phyloP scores from a whole-genome alignment of 2,329 filamentous ascomycete species.

The Pseudogymnoascus sp. region DNA sequence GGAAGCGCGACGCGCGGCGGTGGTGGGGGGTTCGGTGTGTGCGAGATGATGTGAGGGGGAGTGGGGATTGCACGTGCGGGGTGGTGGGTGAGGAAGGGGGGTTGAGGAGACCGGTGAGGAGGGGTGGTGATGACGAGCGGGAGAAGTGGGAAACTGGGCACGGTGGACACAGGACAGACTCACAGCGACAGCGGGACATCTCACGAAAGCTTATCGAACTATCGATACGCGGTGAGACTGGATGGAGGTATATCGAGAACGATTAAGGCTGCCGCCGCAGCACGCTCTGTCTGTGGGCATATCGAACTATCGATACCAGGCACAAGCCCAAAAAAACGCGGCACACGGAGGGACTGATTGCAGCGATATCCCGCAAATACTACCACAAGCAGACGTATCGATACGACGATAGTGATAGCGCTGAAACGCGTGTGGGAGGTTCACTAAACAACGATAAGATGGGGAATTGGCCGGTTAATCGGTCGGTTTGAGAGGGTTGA shows the following conservation, averaged over 20 bases:
- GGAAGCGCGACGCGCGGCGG: neutral
- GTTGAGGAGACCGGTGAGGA: neutral
- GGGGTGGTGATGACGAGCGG: neutral
- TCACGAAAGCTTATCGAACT: neutral
- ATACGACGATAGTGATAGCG: neutral
- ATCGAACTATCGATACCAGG: neutral
- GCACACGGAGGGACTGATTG: neutral
- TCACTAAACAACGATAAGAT: neutral
- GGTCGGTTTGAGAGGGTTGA: neutral
- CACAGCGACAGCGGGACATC: neutral
- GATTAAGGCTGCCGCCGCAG: neutral
- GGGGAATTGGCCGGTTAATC: neutral
- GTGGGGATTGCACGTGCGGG: slow-evolving; percentile 1
- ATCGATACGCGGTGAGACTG: neutral
- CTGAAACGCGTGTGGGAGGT: neutral
- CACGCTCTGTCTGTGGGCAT: neutral
- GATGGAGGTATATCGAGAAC: neutral
- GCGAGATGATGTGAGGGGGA: slow-evolving; percentile 4
- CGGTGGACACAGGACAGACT: neutral
- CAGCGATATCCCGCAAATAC: neutral
- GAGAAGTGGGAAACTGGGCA: neutral
- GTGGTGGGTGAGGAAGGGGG: neutral
- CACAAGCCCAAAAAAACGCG: neutral
- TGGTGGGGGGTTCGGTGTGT: slow-evolving; percentile 3
- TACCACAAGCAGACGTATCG: neutral